Conservation (phyloP, 164 flowering plant species). For the Akebia trifoliata region DNA sequence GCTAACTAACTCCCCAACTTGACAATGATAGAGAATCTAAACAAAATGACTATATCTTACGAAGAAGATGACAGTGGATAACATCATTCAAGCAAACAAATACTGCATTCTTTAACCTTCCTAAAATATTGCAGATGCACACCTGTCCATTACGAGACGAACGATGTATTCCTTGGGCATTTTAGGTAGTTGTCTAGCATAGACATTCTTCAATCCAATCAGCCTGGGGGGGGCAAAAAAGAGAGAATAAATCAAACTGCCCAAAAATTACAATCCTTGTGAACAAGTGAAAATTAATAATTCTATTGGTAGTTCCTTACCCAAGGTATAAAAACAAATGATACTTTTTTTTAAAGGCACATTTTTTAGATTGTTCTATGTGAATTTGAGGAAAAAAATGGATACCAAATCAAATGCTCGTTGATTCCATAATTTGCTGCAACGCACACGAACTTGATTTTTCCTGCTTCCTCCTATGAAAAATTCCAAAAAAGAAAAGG, state of each 20-base stretch:
- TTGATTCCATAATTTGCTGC: slow-evolving; percentile 82
- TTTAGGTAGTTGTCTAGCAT: slow-evolving; percentile 93
- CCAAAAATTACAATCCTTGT: too few relatives aligned
- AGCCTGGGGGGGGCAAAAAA: slow-evolving; percentile 48
- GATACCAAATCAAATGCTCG: slow-evolving; percentile 96
- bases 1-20: too few relatives aligned
- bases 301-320: too few relatives aligned
- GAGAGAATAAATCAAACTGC: neutral
- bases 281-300: too few relatives aligned
- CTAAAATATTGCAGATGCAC: neutral
- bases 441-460: slow-evolving; percentile 71
- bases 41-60: too few relatives aligned
- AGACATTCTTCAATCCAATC: slow-evolving; percentile 97
- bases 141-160: slow-evolving; percentile 99
- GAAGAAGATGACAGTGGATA: too few relatives aligned
- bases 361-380: too few relatives aligned
- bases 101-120: neutral
- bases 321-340: too few relatives aligned
- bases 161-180: slow-evolving; percentile 99
- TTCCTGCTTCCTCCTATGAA: slow-evolving; percentile 78
- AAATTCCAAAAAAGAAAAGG: slow-evolving; percentile 5
- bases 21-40: too few relatives aligned
- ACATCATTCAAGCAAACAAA: neutral
- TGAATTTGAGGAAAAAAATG: slow-evolving; percentile 7
- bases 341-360: too few relatives aligned